phyloP scores from a whole-genome alignment of 2,329 filamentous ascomycete species.

The Cytospora mali region DNA sequence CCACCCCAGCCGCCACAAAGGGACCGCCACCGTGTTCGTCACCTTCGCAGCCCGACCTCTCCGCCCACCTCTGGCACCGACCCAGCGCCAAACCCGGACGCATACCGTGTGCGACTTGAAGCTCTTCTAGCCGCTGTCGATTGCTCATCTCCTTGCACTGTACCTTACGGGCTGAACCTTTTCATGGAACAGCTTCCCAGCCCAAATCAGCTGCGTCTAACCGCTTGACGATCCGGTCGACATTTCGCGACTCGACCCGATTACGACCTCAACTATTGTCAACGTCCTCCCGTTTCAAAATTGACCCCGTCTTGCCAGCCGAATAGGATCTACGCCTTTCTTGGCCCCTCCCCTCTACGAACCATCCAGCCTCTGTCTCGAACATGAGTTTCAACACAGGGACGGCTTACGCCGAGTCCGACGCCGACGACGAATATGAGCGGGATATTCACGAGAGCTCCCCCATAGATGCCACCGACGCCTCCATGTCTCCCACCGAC shows the following conservation, averaged over 20 bases:
- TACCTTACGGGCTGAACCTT: conserved; percentile 25
- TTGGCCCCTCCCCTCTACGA: conserved; percentile 7
- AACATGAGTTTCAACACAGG: conserved; percentile 65
- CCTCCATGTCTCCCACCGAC: conserved; percentile 70
- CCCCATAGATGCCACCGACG: conserved; percentile 65
- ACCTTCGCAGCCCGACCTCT: conserved; percentile 3
- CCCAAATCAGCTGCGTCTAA: conserved; percentile 19
- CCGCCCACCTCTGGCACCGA: conserved; percentile 2
- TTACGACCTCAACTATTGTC: background rate
- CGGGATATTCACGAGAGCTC: conserved; percentile 69
- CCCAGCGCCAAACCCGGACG: background rate
- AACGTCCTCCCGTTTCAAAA: background rate
- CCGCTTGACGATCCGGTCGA: conserved; percentile 9
- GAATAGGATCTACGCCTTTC: conserved; percentile 1
- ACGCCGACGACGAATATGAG: conserved; percentile 84
- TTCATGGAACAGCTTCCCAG: conserved; percentile 23
- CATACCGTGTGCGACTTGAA: background rate
- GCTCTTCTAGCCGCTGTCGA: background rate
- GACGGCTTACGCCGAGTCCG: conserved; percentile 76
- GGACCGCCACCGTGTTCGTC: background rate
- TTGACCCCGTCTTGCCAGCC: background rate
- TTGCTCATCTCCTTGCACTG: conserved; percentile 2
- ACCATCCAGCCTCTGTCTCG: conserved; percentile 6
- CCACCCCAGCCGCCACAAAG: background rate
- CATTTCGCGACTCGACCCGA: conserved; percentile 11